Evolutionary conservation across 805 yeast species (phyloP).

Genomic region (Lipomyces yamanashiensis): DNA sequence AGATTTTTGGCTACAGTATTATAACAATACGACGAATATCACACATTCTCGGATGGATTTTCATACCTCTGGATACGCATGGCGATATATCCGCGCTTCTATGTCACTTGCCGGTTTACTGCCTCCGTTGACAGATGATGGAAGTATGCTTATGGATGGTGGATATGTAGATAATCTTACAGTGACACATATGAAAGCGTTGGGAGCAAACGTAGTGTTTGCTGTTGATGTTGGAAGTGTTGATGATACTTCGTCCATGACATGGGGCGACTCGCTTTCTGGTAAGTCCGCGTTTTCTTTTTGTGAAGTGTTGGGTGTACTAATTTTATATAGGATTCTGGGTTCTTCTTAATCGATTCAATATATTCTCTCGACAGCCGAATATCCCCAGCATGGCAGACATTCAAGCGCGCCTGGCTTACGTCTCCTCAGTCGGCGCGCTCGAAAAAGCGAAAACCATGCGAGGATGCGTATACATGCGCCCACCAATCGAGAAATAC

Average conservation of each 20-base stretch:
- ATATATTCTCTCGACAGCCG: conserved; percentile 86
- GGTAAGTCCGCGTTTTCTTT: conserved; percentile 11
- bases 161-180: conserved; percentile 95
- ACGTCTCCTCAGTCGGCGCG: conserved; percentile 94
- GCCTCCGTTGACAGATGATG: conserved; percentile 87
- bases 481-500: conserved; percentile 93
- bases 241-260: conserved; percentile 88
- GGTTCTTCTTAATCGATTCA: conserved; percentile 85
- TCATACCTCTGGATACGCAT: conserved; percentile 88
- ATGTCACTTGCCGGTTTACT: conserved; percentile 94
- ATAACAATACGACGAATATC: conserved; percentile 89
- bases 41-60: conserved; percentile 95
- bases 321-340: conserved; percentile 63
- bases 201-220: conserved; percentile 81
- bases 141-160: conserved; percentile 92
- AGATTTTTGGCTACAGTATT: conserved; percentile 91
- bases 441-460: conserved; percentile 82
- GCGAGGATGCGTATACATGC: conserved; percentile 80
- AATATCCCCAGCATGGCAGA: conserved; percentile 94
- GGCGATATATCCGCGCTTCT: conserved; percentile 94
- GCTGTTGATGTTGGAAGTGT: conserved; percentile 97
- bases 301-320: background rate
- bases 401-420: conserved; percentile 88
- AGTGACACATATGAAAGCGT: conserved; percentile 82
- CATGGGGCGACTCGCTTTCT: conserved; percentile 88